A percentile compares a stretch with the other conserved stretches of the same genome.
phyloP scores from a whole-genome alignment of 2,329 filamentous ascomycete species.

The Whalleya microplaca region DNA sequence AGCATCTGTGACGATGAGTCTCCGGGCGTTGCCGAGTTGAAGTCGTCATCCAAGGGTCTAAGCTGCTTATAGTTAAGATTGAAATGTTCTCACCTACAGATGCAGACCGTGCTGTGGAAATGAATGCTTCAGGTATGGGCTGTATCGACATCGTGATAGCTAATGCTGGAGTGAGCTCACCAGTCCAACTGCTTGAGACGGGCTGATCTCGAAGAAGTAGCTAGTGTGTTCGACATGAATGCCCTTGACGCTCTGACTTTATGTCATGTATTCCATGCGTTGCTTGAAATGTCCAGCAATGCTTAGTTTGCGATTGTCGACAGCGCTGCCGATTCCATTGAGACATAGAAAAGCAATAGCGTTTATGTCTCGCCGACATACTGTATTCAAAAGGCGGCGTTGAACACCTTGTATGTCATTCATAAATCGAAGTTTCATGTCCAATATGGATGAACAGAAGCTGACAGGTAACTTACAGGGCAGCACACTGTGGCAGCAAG shows the following conservation, averaged over 20 bases:
- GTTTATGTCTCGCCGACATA: constrained; percentile 32
- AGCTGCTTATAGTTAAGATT: constrained; percentile 36
- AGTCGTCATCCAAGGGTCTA: constrained; percentile 27
- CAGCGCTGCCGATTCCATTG: constrained; percentile 33
- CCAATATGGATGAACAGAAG: neutral
- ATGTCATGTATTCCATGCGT: constrained; percentile 39
- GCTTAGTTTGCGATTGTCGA: constrained; percentile 37
- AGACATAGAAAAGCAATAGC: constrained; percentile 16
- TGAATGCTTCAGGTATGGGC: too few relatives aligned
- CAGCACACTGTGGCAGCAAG: constrained; percentile 9
- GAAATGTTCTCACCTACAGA: constrained; percentile 32
- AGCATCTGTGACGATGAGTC: constrained; percentile 38
- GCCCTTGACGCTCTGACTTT: constrained; percentile 32
- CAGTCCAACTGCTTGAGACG: too few relatives aligned
- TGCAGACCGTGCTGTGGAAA: constrained; percentile 31
- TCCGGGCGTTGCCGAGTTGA: constrained; percentile 29
- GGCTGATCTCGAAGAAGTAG: constrained; percentile 34
- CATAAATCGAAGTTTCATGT: neutral
- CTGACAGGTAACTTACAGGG: constrained; percentile 1
- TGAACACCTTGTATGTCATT: constrained; percentile 31
- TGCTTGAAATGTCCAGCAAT: constrained; percentile 37
- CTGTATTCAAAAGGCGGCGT: constrained; percentile 33
- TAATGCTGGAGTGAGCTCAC: constrained; percentile 40
- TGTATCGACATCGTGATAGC: constrained; percentile 40
- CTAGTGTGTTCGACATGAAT: constrained; percentile 32